Base-by-base conservation (phyloP, 306 rosid species). In the Cercis canadensis region DNA sequence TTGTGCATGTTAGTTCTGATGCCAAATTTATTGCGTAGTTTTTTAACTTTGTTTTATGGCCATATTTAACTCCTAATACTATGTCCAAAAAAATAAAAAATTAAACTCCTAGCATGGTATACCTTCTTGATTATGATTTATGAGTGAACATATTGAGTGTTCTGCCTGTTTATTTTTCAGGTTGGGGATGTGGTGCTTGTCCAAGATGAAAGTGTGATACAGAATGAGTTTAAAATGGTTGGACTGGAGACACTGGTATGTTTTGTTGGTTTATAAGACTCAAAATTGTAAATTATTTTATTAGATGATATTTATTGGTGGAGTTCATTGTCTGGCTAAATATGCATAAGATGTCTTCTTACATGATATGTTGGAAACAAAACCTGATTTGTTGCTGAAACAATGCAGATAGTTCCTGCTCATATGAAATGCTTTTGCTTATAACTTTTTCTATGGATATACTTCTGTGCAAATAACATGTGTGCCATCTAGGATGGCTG, bases 151-250 rank as follows among this genome's bases (percentile, higher is more conserved):
- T 54, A 13, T 66, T 72, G 44, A 60, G 14, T 71, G 29, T 66
- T 78, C 32, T 57, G 58, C 37, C 36, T 80, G 69, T 57, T 68
- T 36, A 21, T 59, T 62, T 78, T 75, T 80, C 78, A 94, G 99
- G 96, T 89, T 72, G 99, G 99, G 57, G 99, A 94, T 80, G 96
- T 94, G 67, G 81, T 94, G 39, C 99, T 94, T 72, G 89, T 90
- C 43, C 85, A 75, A 54, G 95, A 94, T 76, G 99, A 91, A 84
- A 67, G 88, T 72, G 90, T 91, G 13, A 70, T 86, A 41, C 88
- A 91, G 57, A 77, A 84, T 56, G 95, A 84, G 50, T 87, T 76
- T 80, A 87, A 79, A 82, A 91, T 87, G 87, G 62, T 65, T 89
- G 96, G 99, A 63, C 71, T 94, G 69, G 96, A 94, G 70, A 94